Evolutionary conservation across 208 protist genomes (phyloP), one percentile per base, ranked within the genome.

Genomic region (Trypanosoma rangeli): DNA sequence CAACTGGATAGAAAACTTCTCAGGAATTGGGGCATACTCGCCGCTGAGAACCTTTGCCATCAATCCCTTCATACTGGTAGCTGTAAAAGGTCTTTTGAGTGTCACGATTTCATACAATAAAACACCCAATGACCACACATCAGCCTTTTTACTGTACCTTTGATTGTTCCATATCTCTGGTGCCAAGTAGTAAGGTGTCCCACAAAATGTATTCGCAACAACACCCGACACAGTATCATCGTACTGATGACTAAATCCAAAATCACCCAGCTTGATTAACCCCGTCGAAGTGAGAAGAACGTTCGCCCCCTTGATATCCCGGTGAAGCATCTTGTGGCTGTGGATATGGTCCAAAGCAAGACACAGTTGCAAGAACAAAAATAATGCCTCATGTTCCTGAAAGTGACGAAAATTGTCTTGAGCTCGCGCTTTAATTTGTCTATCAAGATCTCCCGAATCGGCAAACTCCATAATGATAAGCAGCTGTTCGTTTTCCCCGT

Each of bases 251-350:
- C 90, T 92, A 31, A 90, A 95, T 18, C 93, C 93, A 78, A 97
- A 97, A 80, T 97, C 93, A 20, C 87, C 91, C 24, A 97, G 83
- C 67, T 97, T 97, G 52, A 95, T 90, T 52, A 95, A 73, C 0
- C 93, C 93, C 3, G 84, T 90, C 22, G 87, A 90, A 3, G 89
- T 95, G 22, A 97, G 80, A 26, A 97, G 78, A 31, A 96, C 76
- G 60, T 97, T 97, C 12, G 87, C 93, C 1, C 78, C 84, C 55
- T 97, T 97, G 70, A 97, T 93, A 63, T 97, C 93, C 16, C 93
- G 86, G 62, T 97, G 93, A 29, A 96, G 73, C 81, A 98, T 94
- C 65, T 94, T 92, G 73, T 95, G 82, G 7, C 56, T 53, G 64
- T 97, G 94, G n/a, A 98, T 90, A 59, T 98, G 86, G 58, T 94